These are phyloP conservation scores for Leccinum subatratum DNA, from an alignment of 1,284 basidiomycete species.

Conservation along the genomic window DNA sequence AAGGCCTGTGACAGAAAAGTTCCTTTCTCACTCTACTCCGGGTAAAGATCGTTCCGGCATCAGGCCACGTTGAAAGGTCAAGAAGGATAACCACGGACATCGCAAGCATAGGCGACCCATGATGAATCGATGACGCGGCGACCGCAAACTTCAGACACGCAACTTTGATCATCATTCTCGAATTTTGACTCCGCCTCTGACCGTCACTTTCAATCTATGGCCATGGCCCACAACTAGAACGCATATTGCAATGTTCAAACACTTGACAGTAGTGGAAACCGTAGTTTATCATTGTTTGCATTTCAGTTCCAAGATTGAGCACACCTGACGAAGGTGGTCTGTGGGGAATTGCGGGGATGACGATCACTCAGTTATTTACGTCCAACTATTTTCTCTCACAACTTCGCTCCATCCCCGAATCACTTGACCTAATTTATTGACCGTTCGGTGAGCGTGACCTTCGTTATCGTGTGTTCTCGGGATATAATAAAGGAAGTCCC, in stretches of 20 bases:
- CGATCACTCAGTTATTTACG: background rate
- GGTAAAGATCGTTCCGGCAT: background rate
- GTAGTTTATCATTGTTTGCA: no score
- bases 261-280: background rate
- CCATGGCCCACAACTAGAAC: background rate
- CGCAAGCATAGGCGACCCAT: background rate
- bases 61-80: background rate
- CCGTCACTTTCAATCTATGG: background rate
- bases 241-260: background rate
- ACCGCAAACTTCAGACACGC: background rate
- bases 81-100: background rate
- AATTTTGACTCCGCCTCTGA: background rate
- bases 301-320: background rate
- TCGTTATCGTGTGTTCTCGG: constrained; percentile 11
- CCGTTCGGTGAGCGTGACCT: background rate
- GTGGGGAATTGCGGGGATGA: constrained; percentile 3
- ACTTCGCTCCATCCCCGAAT: background rate
- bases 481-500: background rate
- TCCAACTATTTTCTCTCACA: background rate
- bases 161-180: background rate
- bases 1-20: background rate
- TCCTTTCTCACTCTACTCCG: background rate
- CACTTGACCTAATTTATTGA: background rate
- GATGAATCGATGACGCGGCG: background rate
- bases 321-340: background rate